Base-by-base conservation (phyloP, 768 basidiomycete species). In the Phallus indusiatus region DNA sequence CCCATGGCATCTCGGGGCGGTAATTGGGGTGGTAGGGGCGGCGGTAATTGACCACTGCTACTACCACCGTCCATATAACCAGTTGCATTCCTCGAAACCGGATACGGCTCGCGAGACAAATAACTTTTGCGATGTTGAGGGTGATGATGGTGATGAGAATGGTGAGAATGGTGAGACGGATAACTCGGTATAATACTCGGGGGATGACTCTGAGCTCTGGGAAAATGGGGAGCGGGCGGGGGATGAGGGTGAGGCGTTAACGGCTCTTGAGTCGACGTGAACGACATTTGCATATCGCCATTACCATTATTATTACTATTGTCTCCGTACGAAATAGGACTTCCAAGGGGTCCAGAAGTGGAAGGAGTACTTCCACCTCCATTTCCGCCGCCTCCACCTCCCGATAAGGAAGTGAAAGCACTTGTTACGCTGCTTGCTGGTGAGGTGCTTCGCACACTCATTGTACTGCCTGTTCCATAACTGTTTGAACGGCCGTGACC, bases 321-420 rank as follows among this genome's bases (percentile, higher is more conserved):
- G 7, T 52, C 57, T 1, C 49, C 57, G 21, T 59, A 59, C 0
- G 49, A 50, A 2, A 47, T 52, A 2, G 57, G 57, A 34, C 57
- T 59, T 34, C 50, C 49, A 20, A 53, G 21, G 9, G 57, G 48
- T 9, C 12, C 50, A 59, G 57, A 47, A 6, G 55, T 53, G 33
- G 57, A 59, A 7, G 57, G 57, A 2, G 57, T 51, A 18, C 47
- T 59, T 16, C 57, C 57, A 12, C 56, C 18, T 8, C 24, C 56
- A 11, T 47, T 47, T 5, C 56, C 56, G 7, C 28, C 28, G 1
- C 56, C 18, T 8, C 24, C 56, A 5, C 57, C 57, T 17, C 57
- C 57, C n/a, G 57, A 59, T 28, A 59, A 48, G n/a, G 57, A 59
- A 22, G 57, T 59, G n/a, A 59, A 50, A 12, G 56, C 56, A 34